Conservation (phyloP, 2,329 filamentous ascomycete species). For the Paraphoma sp. region DNA sequence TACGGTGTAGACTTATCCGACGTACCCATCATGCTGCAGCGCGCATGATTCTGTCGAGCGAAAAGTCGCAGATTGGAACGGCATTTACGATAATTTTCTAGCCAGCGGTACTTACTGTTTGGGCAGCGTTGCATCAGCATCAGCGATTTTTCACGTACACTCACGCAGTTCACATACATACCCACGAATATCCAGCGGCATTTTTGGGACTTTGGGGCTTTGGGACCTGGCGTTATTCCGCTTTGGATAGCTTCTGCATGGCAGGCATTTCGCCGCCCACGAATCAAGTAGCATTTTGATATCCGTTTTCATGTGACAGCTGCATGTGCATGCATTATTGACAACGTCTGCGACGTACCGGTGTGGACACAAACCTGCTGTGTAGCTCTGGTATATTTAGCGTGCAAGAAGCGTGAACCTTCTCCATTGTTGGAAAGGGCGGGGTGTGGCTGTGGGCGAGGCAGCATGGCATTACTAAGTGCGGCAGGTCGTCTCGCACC, state of each 20-base stretch:
- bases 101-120: slow-evolving; percentile 5
- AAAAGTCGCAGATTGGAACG: neutral
- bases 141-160: neutral
- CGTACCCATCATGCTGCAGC: slow-evolving; percentile 39
- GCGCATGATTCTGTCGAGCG: slow-evolving; percentile 2
- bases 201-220: slow-evolving; percentile 13
- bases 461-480: neutral
- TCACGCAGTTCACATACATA: slow-evolving; percentile 13
- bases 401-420: neutral
- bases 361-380: neutral
- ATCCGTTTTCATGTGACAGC: neutral
- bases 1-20: slow-evolving; percentile 43
- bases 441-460: neutral
- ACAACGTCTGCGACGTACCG: neutral
- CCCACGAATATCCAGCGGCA: slow-evolving; percentile 9
- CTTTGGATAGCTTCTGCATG: slow-evolving; percentile 19
- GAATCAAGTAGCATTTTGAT: slow-evolving; percentile 16
- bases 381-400: neutral
- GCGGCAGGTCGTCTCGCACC: neutral
- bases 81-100: neutral
- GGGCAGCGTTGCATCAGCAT: slow-evolving; percentile 14
- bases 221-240: slow-evolving; percentile 13
- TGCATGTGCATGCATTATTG: slow-evolving; percentile 2
- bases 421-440: neutral
- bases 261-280: slow-evolving; percentile 3